phyloP scores from a whole-genome alignment of 1,284 basidiomycete species.

The Trametes pubescens region DNA sequence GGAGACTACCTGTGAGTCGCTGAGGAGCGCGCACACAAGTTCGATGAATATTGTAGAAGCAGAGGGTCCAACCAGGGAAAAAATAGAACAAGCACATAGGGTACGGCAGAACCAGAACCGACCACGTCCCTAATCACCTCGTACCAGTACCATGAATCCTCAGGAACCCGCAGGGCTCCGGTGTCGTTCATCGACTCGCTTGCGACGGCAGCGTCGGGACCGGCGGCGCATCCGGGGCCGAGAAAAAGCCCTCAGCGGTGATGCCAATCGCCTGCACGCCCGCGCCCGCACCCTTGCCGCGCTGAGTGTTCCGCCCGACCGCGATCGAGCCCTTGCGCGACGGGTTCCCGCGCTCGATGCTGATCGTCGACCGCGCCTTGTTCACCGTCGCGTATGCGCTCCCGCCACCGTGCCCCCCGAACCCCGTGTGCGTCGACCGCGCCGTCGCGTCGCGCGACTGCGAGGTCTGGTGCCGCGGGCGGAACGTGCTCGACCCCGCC shows the following conservation, averaged over 20 bases:
- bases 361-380: slow-evolving; percentile 66
- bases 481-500: slow-evolving; percentile 30
- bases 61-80: not conserved
- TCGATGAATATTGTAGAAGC: no score
- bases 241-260: slow-evolving; percentile 78
- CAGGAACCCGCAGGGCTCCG: not conserved
- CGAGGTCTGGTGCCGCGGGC: slow-evolving; percentile 30
- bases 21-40: not conserved
- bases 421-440: slow-evolving; percentile 38
- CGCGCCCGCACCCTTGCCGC: slow-evolving; percentile 65
- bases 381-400: slow-evolving; percentile 40
- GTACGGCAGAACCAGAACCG: not conserved
- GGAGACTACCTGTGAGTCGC: not conserved
- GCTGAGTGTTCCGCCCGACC: slow-evolving; percentile 65
- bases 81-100: not conserved
- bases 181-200: slow-evolving; percentile 20
- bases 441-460: slow-evolving; percentile 26
- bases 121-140: not conserved
- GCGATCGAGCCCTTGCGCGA: slow-evolving; percentile 65
- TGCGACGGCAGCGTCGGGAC: slow-evolving; percentile 39
- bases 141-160: not conserved
- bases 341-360: slow-evolving; percentile 57
- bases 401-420: slow-evolving; percentile 24
- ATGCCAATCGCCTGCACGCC: slow-evolving; percentile 75
- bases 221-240: slow-evolving; percentile 56